These are phyloP conservation scores for Cryptococcus hybrid DNA, from an alignment of 1,284 basidiomycete genomes.

Conservation along the genomic window DNA sequence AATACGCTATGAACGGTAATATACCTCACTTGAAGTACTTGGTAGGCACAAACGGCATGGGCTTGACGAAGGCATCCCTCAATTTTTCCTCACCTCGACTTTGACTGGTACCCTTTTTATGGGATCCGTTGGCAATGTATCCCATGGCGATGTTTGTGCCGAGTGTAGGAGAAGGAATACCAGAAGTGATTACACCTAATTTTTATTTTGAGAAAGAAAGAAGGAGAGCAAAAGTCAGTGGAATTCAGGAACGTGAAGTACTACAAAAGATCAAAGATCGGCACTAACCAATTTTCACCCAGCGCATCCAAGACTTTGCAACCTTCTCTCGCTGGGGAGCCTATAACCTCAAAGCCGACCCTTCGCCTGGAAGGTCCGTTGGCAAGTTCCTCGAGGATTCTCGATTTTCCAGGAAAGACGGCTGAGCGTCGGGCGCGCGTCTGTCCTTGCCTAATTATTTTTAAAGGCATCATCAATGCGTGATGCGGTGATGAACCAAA, in stretches of 20 bases:
- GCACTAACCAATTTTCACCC: slow-evolving; percentile 58
- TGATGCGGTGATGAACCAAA: not conserved
- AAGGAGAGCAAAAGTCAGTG: not conserved
- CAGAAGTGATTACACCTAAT: slow-evolving; percentile 75
- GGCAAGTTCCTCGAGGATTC: slow-evolving; percentile 76
- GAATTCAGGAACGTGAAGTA: not conserved
- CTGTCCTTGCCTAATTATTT: slow-evolving; percentile 70
- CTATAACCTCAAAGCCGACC: slow-evolving; percentile 79
- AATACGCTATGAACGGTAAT: too few relatives aligned
- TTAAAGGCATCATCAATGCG: not conserved
- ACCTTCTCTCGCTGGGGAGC: slow-evolving; percentile 86
- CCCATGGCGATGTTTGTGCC: slow-evolving; percentile 96
- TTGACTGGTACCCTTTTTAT: slow-evolving; percentile 79
- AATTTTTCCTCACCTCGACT: slow-evolving; percentile 51
- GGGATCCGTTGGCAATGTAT: slow-evolving; percentile 74
- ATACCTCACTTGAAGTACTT: slow-evolving; percentile 47
- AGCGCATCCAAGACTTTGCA: slow-evolving; percentile 67
- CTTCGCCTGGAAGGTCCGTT: slow-evolving; percentile 75
- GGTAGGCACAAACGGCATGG: slow-evolving; percentile 52
- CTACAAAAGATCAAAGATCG: not conserved
- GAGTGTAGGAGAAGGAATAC: slow-evolving; percentile 86
- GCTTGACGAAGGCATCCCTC: slow-evolving; percentile 42
- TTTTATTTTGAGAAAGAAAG: not conserved
- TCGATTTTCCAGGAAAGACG: slow-evolving; percentile 76
- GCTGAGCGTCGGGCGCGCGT: slow-evolving; percentile 52